Base-by-base conservation (phyloP, 805 yeast species). In the Ogataea pignaliae region DNA sequence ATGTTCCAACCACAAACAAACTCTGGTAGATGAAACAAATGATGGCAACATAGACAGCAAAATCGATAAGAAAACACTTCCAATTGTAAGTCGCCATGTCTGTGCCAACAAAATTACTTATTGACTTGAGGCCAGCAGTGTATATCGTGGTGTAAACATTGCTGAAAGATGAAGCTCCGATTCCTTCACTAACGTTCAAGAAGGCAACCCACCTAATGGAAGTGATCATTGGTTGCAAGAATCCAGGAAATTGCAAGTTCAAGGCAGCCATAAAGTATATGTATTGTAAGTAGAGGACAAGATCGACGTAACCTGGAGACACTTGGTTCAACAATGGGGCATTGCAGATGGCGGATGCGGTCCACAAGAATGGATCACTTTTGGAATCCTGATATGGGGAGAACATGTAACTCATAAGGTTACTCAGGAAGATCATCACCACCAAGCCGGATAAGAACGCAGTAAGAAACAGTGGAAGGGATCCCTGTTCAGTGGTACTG, bases 361-460 rank as follows among this genome's bases (percentile, higher is more conserved):
- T 54, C 54, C 70, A 65, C 43, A 80, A 53, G 55, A 77, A 72
- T 30, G 81, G 75, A 7, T 21, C 26, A 50, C 77, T 69, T 37
- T 73, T 56, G 29, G 85, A 63, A 62, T 79, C 88, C 64, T 75
- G 81, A 55, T 72, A 76, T 0, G 85, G 81, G 33, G 85, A 74
- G 40, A 72, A 62, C 8, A 70, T 64, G 32, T 58, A 53, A 18
- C 70, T 64, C 46, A 73, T 56, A 32, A 66, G 47, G 43, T 66
- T 64, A 15, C 66, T 54, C 2, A 63, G 29, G 16, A 55, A 49
- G 32, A 77, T 68, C 21, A 75, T 49, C 3, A 65, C 44, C n/a
- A 68, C 66, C 6, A 82, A 59, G 3, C 65, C 63, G 2, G 73
- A 55, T 8, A 76, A 59, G 15, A 72, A 63, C 13, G 61, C 60